These are phyloP conservation scores for Trichoderma gamsii DNA, from an alignment of 495 filamentous ascomycete genomes.

Conservation along the genomic window DNA sequence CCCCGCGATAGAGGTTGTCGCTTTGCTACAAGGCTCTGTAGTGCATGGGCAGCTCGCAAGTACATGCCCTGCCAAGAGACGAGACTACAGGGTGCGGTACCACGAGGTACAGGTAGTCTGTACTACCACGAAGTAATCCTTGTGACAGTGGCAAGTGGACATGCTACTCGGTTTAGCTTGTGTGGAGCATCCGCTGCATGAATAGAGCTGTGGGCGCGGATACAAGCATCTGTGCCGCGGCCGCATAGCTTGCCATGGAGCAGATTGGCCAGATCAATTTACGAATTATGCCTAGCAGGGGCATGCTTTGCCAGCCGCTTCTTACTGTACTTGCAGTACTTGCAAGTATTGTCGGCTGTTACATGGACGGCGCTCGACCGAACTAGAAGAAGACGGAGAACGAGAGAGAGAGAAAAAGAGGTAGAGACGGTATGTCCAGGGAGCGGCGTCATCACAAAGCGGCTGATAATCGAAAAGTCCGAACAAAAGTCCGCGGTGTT, in stretches of 20 bases:
- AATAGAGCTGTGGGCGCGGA: neutral
- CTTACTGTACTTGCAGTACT: too few relatives aligned
- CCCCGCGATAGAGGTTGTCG: conserved; percentile 10
- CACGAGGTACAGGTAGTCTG: too few relatives aligned
- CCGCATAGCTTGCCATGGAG: neutral
- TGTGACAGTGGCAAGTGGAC: too few relatives aligned
- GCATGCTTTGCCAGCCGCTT: neutral
- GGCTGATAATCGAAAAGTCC: neutral
- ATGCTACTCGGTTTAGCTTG: neutral
- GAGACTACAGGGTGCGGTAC: neutral
- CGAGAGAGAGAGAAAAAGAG: neutral
- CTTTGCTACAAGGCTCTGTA: neutral
- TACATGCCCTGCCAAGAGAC: neutral
- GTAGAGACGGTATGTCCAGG: neutral
- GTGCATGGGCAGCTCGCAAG: neutral
- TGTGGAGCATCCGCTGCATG: neutral
- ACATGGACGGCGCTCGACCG: neutral
- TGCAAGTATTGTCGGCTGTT: neutral
- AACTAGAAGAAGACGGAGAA: neutral
- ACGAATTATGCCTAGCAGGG: neutral
- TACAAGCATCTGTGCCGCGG: conserved; percentile 11
- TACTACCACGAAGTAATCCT: too few relatives aligned
- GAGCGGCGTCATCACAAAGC: neutral
- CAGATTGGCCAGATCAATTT: neutral
- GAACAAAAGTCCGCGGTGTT: neutral